A percentile compares a stretch with the other conserved stretches of the same genome.
Conservation (phyloP, 768 basidiomycete genomes). For the Royoungia palumana region DNA sequence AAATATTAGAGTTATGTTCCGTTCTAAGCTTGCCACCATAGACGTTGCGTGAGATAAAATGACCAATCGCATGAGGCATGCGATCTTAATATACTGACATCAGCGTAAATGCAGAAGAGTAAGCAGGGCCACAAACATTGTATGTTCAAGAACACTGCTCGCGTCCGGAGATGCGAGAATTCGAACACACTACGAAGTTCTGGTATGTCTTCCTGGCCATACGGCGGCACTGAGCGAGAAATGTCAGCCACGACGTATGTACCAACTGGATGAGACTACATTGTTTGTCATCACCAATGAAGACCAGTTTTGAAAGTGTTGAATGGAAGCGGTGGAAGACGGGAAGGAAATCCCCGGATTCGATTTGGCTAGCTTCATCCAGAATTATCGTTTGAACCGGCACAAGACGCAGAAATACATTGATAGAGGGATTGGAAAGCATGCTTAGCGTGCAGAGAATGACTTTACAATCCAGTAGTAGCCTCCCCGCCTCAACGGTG, state of each 20-base stretch:
- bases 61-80: constrained; percentile 75
- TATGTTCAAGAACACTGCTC: constrained; percentile 56
- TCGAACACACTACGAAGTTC: constrained; percentile 78
- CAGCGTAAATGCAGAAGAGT: not conserved
- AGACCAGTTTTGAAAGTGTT: constrained; percentile 34
- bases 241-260: not conserved
- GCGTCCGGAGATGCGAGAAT: constrained; percentile 49
- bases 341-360: constrained; percentile 39
- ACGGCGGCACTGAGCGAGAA: constrained; percentile 60
- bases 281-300: constrained; percentile 41
- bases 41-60: constrained; percentile 62
- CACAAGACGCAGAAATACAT: constrained; percentile 19
- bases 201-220: constrained; percentile 65
- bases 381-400: constrained; percentile 40
- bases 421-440: constrained; percentile 32
- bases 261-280: constrained; percentile 17
- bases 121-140: constrained; percentile 54
- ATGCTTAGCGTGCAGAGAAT: constrained; percentile 49
- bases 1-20: constrained; percentile 40
- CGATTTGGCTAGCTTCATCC: constrained; percentile 49
- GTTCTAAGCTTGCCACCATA: constrained; percentile 62
- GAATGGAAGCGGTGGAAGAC: constrained; percentile 26
- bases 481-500: constrained; percentile 14
- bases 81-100: constrained; percentile 49
- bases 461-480: constrained; percentile 32